Evolutionary conservation across 805 yeast species (phyloP).

Genomic region (Saccharomycopsis fibuligera): DNA sequence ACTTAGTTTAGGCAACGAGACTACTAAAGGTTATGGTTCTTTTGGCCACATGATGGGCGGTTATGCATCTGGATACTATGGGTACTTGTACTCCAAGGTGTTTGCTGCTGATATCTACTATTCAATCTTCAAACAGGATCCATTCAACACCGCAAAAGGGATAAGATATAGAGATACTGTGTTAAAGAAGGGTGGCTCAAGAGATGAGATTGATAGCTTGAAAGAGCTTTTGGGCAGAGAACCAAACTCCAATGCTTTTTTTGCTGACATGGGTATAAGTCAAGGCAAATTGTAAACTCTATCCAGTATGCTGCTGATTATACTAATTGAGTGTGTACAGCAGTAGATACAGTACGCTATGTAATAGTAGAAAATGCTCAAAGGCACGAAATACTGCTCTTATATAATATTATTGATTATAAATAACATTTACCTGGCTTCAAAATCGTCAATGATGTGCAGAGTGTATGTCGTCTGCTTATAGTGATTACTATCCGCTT

Average conservation of each 20-base stretch:
- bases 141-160: slow-evolving; percentile 57
- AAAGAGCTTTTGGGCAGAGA: slow-evolving; percentile 65
- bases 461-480: no score
- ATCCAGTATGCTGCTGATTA: no score
- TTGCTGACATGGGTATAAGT: slow-evolving; percentile 51
- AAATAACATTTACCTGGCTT: no score
- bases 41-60: slow-evolving; percentile 82
- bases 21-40: slow-evolving; percentile 60
- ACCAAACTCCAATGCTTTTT: slow-evolving; percentile 67
- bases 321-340: no score
- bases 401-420: no score
- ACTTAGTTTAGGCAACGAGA: slow-evolving; percentile 45
- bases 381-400: no score
- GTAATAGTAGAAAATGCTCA: no score
- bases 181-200: slow-evolving; percentile 66
- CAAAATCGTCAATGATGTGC: no score
- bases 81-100: slow-evolving; percentile 79
- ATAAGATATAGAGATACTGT: slow-evolving; percentile 62
- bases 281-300: background rate
- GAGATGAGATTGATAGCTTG: slow-evolving; percentile 60
- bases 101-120: slow-evolving; percentile 80
- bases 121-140: slow-evolving; percentile 58
- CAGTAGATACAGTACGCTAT: no score
- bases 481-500: no score
- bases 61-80: slow-evolving; percentile 83